A percentile compares a stretch with the other conserved stretches of the same genome.
These are phyloP conservation scores for Fusarium longipes DNA, from an alignment of 2,329 filamentous ascomycete genomes.

Conservation along the genomic window DNA sequence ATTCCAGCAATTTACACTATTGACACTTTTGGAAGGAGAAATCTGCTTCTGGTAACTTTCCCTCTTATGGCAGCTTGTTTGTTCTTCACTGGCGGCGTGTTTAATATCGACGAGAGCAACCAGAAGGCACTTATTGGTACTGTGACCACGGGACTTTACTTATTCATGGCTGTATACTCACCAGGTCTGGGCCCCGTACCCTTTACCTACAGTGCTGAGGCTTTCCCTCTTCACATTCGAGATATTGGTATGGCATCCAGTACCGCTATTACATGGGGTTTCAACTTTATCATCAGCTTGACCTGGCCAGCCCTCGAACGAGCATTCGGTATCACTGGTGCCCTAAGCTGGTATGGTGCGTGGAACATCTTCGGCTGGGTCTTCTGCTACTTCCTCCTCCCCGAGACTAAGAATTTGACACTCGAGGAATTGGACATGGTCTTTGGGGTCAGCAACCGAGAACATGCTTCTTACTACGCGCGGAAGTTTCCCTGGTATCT, in stretches of 20 bases:
- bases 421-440: slow-evolving; percentile 52
- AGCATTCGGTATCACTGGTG: slow-evolving; percentile 48
- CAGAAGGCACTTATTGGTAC: slow-evolving; percentile 46
- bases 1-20: slow-evolving; percentile 69
- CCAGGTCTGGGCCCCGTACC: slow-evolving; percentile 68
- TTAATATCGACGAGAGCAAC: slow-evolving; percentile 51
- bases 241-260: slow-evolving; percentile 65
- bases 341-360: slow-evolving; percentile 54
- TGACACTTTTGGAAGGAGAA: slow-evolving; percentile 67
- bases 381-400: slow-evolving; percentile 50
- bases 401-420: slow-evolving; percentile 52
- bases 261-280: slow-evolving; percentile 56
- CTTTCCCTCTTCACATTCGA: slow-evolving; percentile 67
- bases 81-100: slow-evolving; percentile 64
- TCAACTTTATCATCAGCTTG: slow-evolving; percentile 54
- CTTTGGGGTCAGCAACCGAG: slow-evolving; percentile 48
- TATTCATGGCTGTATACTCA: slow-evolving; percentile 56
- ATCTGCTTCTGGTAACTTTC: slow-evolving; percentile 67
- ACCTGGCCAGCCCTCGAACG: slow-evolving; percentile 47
- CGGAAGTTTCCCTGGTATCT: slow-evolving; percentile 50
- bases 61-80: slow-evolving; percentile 67
- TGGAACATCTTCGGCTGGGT: slow-evolving; percentile 53
- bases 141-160: slow-evolving; percentile 54
- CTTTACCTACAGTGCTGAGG: slow-evolving; percentile 70
- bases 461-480: slow-evolving; percentile 49